Conservation (phyloP, 2,329 filamentous ascomycete genomes). For the Alternaria sp. region DNA sequence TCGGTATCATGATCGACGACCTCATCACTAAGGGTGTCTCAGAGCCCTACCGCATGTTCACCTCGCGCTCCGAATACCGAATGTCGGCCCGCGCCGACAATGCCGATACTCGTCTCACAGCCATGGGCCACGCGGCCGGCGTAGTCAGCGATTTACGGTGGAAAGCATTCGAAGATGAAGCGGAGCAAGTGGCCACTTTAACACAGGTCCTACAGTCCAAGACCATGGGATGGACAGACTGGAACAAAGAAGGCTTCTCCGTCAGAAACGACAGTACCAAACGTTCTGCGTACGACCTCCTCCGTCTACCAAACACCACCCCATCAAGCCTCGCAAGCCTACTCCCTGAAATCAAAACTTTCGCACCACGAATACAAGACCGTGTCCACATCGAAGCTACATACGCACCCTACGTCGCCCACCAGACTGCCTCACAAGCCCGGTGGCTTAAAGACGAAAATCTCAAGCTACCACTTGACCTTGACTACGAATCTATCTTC, state of each 20-base stretch:
- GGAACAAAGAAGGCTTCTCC: slow-evolving; percentile 74
- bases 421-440: slow-evolving; percentile 72
- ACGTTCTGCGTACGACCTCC: slow-evolving; percentile 79
- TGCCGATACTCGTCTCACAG: slow-evolving; percentile 85
- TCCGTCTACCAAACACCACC: slow-evolving; percentile 67
- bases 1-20: slow-evolving; percentile 98
- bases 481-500: slow-evolving; percentile 77
- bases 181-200: slow-evolving; percentile 72
- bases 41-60: slow-evolving; percentile 99
- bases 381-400: slow-evolving; percentile 82
- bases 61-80: slow-evolving; percentile 91
- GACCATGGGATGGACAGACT: slow-evolving; percentile 67
- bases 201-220: slow-evolving; percentile 67
- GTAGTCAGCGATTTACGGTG: slow-evolving; percentile 83
- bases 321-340: slow-evolving; percentile 65
- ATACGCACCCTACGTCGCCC: slow-evolving; percentile 85
- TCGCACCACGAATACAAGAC: slow-evolving; percentile 66
- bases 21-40: slow-evolving; percentile 95
- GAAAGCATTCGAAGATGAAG: slow-evolving; percentile 71
- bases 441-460: slow-evolving; percentile 79
- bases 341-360: slow-evolving; percentile 66
- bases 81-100: slow-evolving; percentile 94
- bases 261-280: slow-evolving; percentile 71
- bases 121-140: slow-evolving; percentile 77
- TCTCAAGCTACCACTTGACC: slow-evolving; percentile 72